A percentile compares a stretch with the other conserved stretches of the same genome.
Conservation (phyloP, 768 basidiomycete genomes). For the Podaxis sp. region DNA sequence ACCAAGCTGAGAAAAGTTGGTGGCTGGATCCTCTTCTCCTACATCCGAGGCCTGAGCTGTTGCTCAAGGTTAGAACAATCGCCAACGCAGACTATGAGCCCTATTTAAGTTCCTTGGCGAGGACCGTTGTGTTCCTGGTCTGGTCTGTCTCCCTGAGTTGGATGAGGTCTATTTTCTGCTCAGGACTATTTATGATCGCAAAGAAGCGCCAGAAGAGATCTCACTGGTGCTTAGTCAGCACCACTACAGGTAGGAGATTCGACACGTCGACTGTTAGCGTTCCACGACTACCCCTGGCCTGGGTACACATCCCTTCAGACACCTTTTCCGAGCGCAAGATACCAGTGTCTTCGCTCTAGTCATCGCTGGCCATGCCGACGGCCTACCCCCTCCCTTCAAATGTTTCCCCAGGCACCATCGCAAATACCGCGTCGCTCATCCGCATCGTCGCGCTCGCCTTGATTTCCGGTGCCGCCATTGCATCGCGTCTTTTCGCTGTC, state of each 20-base stretch:
- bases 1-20: background rate
- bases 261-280: constrained; percentile 28
- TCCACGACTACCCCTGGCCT: background rate
- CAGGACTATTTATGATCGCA: background rate
- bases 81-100: background rate
- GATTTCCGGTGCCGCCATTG: constrained; percentile 92
- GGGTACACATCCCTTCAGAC: background rate
- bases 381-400: constrained; percentile 72
- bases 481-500: constrained; percentile 95
- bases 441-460: constrained; percentile 85
- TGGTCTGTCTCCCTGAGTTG: background rate
- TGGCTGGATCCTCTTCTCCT: background rate
- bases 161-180: background rate
- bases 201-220: background rate
- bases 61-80: background rate
- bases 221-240: constrained; percentile 22
- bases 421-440: constrained; percentile 87
- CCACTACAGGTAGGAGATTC: constrained; percentile 13
- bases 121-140: background rate
- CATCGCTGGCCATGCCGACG: constrained; percentile 58
- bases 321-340: background rate
- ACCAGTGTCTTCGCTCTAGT: background rate
- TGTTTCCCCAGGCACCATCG: constrained; percentile 65
- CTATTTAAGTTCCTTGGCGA: background rate
- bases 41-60: background rate